phyloP scores from a whole-genome alignment of 257 asterid species.

The Salvia splendens region DNA sequence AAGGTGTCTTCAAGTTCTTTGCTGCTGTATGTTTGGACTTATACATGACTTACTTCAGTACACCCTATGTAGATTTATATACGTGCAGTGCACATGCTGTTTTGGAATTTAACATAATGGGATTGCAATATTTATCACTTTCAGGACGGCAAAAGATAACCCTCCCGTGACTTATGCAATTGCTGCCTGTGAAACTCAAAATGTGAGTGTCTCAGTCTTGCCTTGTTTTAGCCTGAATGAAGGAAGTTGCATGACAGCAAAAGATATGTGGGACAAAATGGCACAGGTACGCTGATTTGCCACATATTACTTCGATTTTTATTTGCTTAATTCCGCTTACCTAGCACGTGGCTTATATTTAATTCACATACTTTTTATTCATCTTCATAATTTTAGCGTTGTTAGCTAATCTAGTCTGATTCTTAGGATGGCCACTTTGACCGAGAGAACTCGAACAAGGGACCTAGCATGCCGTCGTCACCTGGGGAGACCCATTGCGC shows the following conservation, averaged over 20 bases:
- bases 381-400: conserved; percentile 2
- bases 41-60: background rate
- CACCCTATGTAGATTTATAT: background rate
- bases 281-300: conserved; percentile 51
- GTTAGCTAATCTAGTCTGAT: conserved; percentile 25
- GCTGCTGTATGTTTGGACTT: background rate
- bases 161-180: conserved; percentile 94
- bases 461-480: conserved; percentile 84
- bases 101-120: background rate
- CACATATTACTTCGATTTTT: background rate
- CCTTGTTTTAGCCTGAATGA: conserved; percentile 91
- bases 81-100: conserved; percentile 8
- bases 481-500: conserved; percentile 94
- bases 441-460: conserved; percentile 68
- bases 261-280: conserved; percentile 96
- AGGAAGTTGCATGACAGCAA: conserved; percentile 83
- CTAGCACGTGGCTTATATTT: background rate
- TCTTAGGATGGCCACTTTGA: conserved; percentile 91
- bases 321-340: conserved; percentile 1
- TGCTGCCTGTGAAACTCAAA: conserved; percentile 97
- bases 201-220: conserved; percentile 85
- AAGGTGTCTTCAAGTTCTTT: background rate
- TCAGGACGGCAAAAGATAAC: conserved; percentile 87
- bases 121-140: conserved; percentile 29
- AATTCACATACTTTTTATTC: background rate